Evolutionary conservation across 1,139 yeast species (phyloP).

Genomic region (Martiniozyma asiatica): DNA sequence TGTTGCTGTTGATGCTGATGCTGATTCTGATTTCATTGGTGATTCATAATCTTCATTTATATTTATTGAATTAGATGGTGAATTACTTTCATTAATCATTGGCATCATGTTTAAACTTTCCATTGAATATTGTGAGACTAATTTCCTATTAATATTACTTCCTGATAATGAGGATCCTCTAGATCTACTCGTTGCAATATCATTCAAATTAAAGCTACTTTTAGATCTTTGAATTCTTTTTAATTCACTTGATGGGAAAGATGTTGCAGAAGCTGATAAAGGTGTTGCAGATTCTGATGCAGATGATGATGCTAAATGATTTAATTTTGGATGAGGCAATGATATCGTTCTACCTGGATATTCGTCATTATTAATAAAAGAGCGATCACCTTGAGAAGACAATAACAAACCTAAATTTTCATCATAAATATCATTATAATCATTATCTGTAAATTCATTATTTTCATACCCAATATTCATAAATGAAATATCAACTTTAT

Average conservation of each 20-base stretch:
- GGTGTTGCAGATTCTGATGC: slow-evolving; percentile 2
- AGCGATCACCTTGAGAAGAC: slow-evolving; percentile 1
- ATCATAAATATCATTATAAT: too few relatives aligned
- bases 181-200: slow-evolving; percentile 21
- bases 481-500: slow-evolving; percentile 1
- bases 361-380: slow-evolving; percentile 15
- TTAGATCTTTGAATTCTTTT: slow-evolving; percentile 19
- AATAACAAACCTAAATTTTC: slow-evolving; percentile 8
- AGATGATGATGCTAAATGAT: not conserved
- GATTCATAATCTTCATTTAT: too few relatives aligned
- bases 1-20: not conserved
- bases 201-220: slow-evolving; percentile 22
- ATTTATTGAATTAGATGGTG: too few relatives aligned
- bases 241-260: slow-evolving; percentile 2
- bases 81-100: too few relatives aligned
- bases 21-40: too few relatives aligned
- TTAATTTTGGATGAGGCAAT: too few relatives aligned
- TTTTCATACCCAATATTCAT: slow-evolving; percentile 9
- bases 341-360: too few relatives aligned
- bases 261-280: slow-evolving; percentile 1
- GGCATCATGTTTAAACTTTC: too few relatives aligned
- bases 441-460: too few relatives aligned
- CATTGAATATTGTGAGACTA: too few relatives aligned
- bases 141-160: too few relatives aligned
- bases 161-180: not conserved